These are phyloP conservation scores for Hyaloperonospora brassicae DNA, from an alignment of 352 stramenopile species.

Conservation along the genomic window DNA sequence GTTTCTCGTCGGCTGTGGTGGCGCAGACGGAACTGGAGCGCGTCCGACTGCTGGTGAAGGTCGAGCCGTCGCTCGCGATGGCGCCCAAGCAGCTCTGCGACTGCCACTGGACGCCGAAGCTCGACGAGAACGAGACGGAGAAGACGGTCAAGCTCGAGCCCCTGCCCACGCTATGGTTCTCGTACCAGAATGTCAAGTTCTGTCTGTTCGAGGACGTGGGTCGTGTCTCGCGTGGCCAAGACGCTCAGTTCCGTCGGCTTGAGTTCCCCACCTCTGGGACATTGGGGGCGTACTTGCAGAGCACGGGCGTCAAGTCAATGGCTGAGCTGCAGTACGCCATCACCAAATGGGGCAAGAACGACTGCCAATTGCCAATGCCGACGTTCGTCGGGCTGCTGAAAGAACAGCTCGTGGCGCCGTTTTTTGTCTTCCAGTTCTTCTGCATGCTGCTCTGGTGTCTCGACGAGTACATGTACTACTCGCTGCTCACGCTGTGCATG, in stretches of 20 bases:
- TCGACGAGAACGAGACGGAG: slow-evolving; percentile 10
- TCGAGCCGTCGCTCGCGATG: slow-evolving; percentile 42
- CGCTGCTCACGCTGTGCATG: slow-evolving; percentile 96
- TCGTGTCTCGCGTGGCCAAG: slow-evolving; percentile 31
- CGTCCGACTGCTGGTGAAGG: slow-evolving; percentile 40
- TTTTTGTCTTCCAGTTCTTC: slow-evolving; percentile 99
- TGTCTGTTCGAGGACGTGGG: slow-evolving; percentile 53
- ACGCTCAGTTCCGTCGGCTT: slow-evolving; percentile 67
- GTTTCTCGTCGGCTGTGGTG: slow-evolving; percentile 23
- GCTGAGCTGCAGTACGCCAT: slow-evolving; percentile 33
- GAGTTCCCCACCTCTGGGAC: slow-evolving; percentile 46
- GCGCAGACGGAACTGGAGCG: slow-evolving; percentile 72
- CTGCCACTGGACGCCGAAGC: slow-evolving; percentile 21
- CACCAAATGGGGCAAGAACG: slow-evolving; percentile 82
- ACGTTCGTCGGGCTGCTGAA: slow-evolving; percentile 92
- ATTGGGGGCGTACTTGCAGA: slow-evolving; percentile 55
- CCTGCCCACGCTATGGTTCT: slow-evolving; percentile 56
- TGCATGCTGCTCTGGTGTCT: slow-evolving; percentile 98
- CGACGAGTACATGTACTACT: slow-evolving; percentile 99
- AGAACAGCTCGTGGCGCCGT: slow-evolving; percentile 95
- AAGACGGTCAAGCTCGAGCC: slow-evolving; percentile 5
- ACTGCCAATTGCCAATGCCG: slow-evolving; percentile 91
- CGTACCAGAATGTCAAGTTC: slow-evolving; percentile 75
- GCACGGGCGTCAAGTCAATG: slow-evolving; percentile 34
- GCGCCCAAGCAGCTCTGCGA: slow-evolving; percentile 49